phyloP scores from a whole-genome alignment of 129 eudicot genomes.

The Solidago caesia region DNA sequence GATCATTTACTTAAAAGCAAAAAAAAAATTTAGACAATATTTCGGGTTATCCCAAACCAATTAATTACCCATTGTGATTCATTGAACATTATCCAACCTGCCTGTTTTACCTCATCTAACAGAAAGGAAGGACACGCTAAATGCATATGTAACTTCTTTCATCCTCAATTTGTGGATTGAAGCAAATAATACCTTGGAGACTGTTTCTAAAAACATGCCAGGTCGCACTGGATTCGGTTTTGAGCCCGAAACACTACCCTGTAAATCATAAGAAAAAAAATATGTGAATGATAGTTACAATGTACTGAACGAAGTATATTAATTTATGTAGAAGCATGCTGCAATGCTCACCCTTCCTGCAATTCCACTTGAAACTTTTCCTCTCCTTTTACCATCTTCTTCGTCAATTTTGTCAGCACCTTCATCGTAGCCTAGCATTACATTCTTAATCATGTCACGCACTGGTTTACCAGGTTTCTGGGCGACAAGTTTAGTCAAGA shows the following conservation, averaged over 20 bases:
- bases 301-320: neutral
- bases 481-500: conserved; percentile 79
- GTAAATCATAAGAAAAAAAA: conserved; percentile 26
- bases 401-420: conserved; percentile 59
- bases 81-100: neutral
- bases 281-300: conserved; percentile 15
- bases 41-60: neutral
- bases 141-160: conserved; percentile 2
- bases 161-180: neutral
- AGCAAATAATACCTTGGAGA: conserved; percentile 70
- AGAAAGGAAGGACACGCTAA: neutral
- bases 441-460: conserved; percentile 77
- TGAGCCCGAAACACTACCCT: conserved; percentile 62
- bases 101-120: neutral
- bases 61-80: neutral
- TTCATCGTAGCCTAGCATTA: conserved; percentile 93
- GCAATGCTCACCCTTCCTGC: conserved; percentile 60
- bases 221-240: conserved; percentile 90
- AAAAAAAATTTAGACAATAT: neutral
- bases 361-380: conserved; percentile 45
- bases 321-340: neutral
- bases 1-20: neutral
- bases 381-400: conserved; percentile 37
- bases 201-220: conserved; percentile 98
- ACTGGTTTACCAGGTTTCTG: conserved; percentile 83